These are phyloP conservation scores for Strobilomyces echinocephalus DNA, from an alignment of 768 basidiomycete genomes.

Conservation along the genomic window DNA sequence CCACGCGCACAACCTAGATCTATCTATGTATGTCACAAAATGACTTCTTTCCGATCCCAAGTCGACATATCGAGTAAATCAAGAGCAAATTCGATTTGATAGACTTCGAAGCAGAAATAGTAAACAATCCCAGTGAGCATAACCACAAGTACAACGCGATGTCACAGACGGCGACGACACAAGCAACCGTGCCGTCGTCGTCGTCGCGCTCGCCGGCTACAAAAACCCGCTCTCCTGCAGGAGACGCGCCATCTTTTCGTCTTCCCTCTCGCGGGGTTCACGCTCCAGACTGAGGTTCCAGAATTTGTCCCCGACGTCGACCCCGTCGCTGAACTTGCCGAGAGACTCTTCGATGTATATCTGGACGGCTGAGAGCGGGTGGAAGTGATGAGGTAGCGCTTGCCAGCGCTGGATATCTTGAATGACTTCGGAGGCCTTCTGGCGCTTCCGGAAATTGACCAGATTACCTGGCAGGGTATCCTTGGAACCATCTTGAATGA, in stretches of 20 bases:
- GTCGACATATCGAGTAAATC: too few species aligned
- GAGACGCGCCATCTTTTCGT: constrained; percentile 81
- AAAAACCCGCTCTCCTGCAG: too few species aligned
- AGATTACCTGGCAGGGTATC: constrained; percentile 74
- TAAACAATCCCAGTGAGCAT: too few species aligned
- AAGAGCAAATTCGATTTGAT: too few species aligned
- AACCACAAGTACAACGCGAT: too few species aligned
- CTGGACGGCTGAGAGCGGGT: constrained; percentile 58
- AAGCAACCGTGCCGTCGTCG: constrained; percentile 43
- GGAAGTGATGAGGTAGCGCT: constrained; percentile 82
- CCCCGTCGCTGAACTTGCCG: constrained; percentile 61
- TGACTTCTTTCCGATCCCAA: too few species aligned
- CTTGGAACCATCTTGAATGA: constrained; percentile 94
- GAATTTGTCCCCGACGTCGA: constrained; percentile 68
- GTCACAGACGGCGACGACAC: too few species aligned
- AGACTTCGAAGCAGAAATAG: too few species aligned
- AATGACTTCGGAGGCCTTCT: constrained; percentile 94
- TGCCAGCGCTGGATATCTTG: constrained; percentile 97
- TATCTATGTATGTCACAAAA: too few species aligned
- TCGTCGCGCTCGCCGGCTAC: too few species aligned
- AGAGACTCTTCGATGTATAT: constrained; percentile 78
- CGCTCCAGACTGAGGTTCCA: constrained; percentile 84
- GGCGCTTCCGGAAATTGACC: constrained; percentile 94
- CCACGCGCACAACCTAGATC: too few species aligned
- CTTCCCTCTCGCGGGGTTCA: constrained; percentile 92